Evolutionary conservation across 2,329 filamentous ascomycete genomes (phyloP).

Genomic region (Colletotrichum godetiae): DNA sequence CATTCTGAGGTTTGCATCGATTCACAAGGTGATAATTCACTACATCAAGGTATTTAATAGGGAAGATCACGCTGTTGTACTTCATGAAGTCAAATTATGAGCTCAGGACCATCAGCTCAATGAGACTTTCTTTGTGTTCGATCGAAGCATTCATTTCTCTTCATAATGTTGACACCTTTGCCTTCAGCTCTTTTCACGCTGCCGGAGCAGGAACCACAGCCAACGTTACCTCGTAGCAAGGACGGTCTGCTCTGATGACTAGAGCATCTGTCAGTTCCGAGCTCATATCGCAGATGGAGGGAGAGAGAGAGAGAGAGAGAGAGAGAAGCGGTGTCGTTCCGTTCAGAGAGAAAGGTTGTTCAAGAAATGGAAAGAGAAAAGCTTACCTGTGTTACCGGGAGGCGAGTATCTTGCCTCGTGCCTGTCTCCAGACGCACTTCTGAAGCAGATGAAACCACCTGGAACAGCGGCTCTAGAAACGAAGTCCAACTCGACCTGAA

Average conservation of each 20-base stretch:
- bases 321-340: too few species aligned
- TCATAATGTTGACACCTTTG: background rate
- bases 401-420: constrained; percentile 57
- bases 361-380: background rate
- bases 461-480: constrained; percentile 42
- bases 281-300: background rate
- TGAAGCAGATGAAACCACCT: constrained; percentile 53
- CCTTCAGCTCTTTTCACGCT: background rate
- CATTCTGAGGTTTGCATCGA: too few species aligned
- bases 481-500: constrained; percentile 52
- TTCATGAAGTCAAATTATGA: too few species aligned
- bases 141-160: background rate
- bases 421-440: constrained; percentile 48
- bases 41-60: too few species aligned
- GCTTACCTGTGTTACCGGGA: constrained; percentile 49
- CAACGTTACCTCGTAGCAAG: constrained; percentile 16
- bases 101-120: too few species aligned
- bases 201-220: background rate
- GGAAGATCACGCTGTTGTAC: too few species aligned
- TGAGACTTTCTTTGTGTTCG: too few species aligned
- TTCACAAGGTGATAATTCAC: too few species aligned
- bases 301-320: too few species aligned
- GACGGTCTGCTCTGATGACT: constrained; percentile 13
- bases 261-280: background rate
- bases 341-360: background rate